Base-by-base conservation (phyloP, 176 grass and related monocot species). In the Ananas comosus region DNA sequence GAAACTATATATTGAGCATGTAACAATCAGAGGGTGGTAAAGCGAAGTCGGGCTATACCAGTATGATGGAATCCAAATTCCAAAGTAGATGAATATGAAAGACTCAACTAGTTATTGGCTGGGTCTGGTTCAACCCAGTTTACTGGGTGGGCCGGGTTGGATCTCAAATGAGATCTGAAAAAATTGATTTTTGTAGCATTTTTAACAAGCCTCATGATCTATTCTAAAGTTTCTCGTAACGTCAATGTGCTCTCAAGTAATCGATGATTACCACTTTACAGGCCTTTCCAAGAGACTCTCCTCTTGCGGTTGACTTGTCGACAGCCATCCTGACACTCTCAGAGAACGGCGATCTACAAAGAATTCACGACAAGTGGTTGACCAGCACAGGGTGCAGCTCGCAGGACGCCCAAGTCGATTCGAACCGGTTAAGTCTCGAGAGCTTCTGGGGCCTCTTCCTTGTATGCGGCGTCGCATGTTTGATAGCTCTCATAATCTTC, bases 291-390 rank as follows among this genome's bases (percentile, higher is more conserved):
- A 82, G 89, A 9, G 94, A 99, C 80, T 90, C 84, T 0, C 94
- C 84, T 2, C 78, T 99, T 10, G 89, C 86, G 2, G 83, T 99
- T 21, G 89, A 99, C 78, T 66, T 97, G 11, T 97, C 94, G 11
- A 97, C 94, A 68, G 94, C 94, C 11, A 92, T 97, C 84, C 79
- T 97, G 10, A 83, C 84, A 13, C 82, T 97, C 65, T 97, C 94
- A 13, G 89, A 97, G 83, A 90, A 80, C 71, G 86, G 94, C 8
- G 89, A 92, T 82, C 94, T 97, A 68, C 89, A 97, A 76, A 68
- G 89, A 70, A 97, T 97, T 56, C 86, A 97, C 51, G 89, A 93
- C 84, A 97, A 97, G 80, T 97, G 94, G 94, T 74, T 97, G 51
- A 78, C 29, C 69, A 25, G 54, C 0, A 75, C 53, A 12, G 72